Conservation (phyloP, 2,329 filamentous ascomycete species). For the Trichoderma koningiopsis region DNA sequence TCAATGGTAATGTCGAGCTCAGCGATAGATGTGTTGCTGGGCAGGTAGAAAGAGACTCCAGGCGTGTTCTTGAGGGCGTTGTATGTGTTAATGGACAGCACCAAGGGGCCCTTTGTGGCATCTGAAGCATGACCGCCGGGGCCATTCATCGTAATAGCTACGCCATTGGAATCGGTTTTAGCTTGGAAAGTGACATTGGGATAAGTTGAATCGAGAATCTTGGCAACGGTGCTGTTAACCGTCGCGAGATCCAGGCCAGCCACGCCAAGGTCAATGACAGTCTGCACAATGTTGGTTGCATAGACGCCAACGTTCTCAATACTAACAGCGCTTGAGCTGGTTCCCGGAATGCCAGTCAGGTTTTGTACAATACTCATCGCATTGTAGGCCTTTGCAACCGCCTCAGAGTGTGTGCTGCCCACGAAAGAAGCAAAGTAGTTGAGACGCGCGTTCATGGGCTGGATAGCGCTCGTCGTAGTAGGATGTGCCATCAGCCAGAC, state of each 20-base stretch:
- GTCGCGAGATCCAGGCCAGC: constrained; percentile 17
- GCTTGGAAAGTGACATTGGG: constrained; percentile 25
- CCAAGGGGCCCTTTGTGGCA: constrained; percentile 25
- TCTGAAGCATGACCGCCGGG: constrained; percentile 29
- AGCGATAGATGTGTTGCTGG: constrained; percentile 26
- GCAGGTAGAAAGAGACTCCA: constrained; percentile 25
- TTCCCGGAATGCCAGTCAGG: constrained; percentile 22
- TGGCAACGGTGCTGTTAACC: constrained; percentile 24
- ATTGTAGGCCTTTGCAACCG: constrained; percentile 27
- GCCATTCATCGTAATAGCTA: constrained; percentile 27
- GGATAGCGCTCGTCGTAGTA: constrained; percentile 25
- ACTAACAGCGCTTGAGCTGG: constrained; percentile 24
- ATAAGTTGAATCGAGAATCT: constrained; percentile 24
- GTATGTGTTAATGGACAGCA: constrained; percentile 26
- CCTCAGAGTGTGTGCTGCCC: constrained; percentile 26
- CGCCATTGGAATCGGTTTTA: constrained; percentile 22
- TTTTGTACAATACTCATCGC: constrained; percentile 25
- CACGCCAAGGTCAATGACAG: constrained; percentile 26
- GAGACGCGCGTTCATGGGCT: constrained; percentile 30
- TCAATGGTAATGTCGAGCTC: constrained; percentile 30
- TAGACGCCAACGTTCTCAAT: constrained; percentile 30
- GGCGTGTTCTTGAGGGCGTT: constrained; percentile 24
- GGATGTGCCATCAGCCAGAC: constrained; percentile 31
- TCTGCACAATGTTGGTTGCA: constrained; percentile 28
- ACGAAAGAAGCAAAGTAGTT: constrained; percentile 28